Base-by-base conservation (phyloP, 2,329 filamentous ascomycete species). In the Exophiala bonariae region DNA sequence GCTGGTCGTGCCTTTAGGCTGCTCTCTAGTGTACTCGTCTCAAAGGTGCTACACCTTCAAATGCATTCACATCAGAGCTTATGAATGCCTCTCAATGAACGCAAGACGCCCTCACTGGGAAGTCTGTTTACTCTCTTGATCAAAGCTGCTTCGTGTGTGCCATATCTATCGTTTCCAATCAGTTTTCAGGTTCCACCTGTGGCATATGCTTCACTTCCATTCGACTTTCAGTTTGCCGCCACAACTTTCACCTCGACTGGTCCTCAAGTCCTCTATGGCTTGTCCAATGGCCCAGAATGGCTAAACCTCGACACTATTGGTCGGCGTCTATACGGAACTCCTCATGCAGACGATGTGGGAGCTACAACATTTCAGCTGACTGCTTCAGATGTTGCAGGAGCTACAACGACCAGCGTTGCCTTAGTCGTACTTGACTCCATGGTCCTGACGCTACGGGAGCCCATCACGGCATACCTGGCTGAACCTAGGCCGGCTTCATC, bases 121-220 rank as follows among this genome's bases (percentile, higher is more conserved):
- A 28, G 33, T 30, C 39, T 32, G 14, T 16, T 45, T 16, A 17
- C 18, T 17, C 35, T 38, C 6, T n/a, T 44, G 13, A 17, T 36
- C 5, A 17, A 20, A 8, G 13, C 26, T 22, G 44, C 23, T 14
- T 18, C 20, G 33, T 48, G 45, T 28, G 31, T 22, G 20, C 53
- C 53, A 8, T 19, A 56, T 23, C 43, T 74, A 39, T 73, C 73
- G 37, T 92, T 91, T 58, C 89, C 89, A 1, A 76, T 95, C 66
- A 95, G 93, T 67, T 83, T 87, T 2, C 90, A 96, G 66, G 78
- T 95, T 1, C 89, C 89, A 23, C 85, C 86, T 3, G 85, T 91
- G 43, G 89, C 88, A 16, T 79, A 86, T 55, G 74, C 87, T 49
- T 79, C 78, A 32, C 63, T 84, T 58, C 74, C 76, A 2, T 75